Evolutionary conservation across 805 yeast species (phyloP).

Genomic region (Candida nitratophila): DNA sequence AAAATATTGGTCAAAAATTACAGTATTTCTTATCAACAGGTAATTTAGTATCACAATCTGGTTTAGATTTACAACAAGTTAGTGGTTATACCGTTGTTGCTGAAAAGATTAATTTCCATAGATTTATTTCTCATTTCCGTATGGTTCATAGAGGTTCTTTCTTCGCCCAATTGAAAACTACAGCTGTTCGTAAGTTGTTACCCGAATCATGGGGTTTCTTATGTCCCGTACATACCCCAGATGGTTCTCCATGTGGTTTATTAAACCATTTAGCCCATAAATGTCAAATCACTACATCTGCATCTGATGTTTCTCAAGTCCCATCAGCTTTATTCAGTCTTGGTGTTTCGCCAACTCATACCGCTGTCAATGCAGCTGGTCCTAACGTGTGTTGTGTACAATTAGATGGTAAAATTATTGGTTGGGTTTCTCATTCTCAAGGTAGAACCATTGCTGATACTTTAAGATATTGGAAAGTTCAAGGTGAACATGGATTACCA

Average conservation of each 20-base stretch:
- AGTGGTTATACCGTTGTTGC: constrained; percentile 98
- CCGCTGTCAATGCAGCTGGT: constrained; percentile 67
- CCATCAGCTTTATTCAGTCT: constrained; percentile 58
- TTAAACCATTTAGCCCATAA: constrained; percentile 94
- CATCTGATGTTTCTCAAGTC: constrained; percentile 66
- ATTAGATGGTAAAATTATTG: constrained; percentile 84
- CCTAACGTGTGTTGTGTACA: constrained; percentile 87
- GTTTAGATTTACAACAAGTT: constrained; percentile 95
- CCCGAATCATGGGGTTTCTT: constrained; percentile 99
- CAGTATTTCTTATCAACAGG: constrained; percentile 96
- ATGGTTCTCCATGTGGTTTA: constrained; percentile 99
- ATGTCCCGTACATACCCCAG: constrained; percentile 99
- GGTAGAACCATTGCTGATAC: constrained; percentile 86
- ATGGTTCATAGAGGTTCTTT: constrained; percentile 99
- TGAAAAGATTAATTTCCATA: constrained; percentile 93
- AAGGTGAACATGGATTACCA: constrained; percentile 73
- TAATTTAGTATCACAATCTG: constrained; percentile 93
- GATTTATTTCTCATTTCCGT: constrained; percentile 96
- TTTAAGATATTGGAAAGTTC: constrained; percentile 86
- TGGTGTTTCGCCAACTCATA: constrained; percentile 77
- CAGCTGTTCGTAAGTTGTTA: constrained; percentile 89
- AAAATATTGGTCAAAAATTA: constrained; percentile 89
- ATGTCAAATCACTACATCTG: constrained; percentile 77
- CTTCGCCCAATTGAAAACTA: constrained; percentile 96
- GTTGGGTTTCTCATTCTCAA: constrained; percentile 90